These are phyloP conservation scores for Pleurotus platypus DNA, from an alignment of 768 basidiomycete genomes.

Conservation along the genomic window DNA sequence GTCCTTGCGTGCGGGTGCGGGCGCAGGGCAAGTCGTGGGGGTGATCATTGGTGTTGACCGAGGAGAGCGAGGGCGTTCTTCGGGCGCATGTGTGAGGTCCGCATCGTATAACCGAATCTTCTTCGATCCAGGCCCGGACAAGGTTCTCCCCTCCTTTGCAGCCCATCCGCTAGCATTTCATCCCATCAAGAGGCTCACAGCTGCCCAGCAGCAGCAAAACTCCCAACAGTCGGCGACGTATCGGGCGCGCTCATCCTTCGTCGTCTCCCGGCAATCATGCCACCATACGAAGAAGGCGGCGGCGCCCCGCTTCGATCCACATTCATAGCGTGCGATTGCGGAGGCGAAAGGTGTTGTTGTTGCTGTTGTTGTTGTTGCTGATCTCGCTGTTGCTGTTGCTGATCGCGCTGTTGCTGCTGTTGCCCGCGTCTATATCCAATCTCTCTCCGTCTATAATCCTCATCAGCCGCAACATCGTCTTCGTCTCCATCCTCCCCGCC, in stretches of 20 bases:
- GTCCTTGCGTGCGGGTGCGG: too few species aligned
- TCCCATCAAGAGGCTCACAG: neutral
- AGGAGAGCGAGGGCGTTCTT: too few species aligned
- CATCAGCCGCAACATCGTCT: constrained; percentile 16
- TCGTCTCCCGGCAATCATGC: constrained; percentile 20
- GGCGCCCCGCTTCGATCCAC: neutral
- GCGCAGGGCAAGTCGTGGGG: too few species aligned
- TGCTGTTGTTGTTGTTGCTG: neutral
- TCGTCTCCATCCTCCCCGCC: constrained; percentile 21
- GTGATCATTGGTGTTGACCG: too few species aligned
- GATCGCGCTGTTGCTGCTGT: neutral
- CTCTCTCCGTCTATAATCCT: neutral
- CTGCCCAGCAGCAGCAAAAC: constrained; percentile 7
- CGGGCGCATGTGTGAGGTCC: too few species aligned
- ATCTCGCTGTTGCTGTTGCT: neutral
- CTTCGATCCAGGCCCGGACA: too few species aligned
- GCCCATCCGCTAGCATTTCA: too few species aligned
- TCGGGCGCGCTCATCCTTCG: constrained; percentile 31
- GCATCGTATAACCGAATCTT: too few species aligned
- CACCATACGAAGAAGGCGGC: neutral
- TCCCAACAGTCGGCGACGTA: constrained; percentile 11
- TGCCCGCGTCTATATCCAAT: neutral
- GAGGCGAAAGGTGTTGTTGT: neutral
- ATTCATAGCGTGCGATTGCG: neutral
- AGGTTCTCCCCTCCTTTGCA: too few species aligned